These are phyloP conservation scores for Hypoxylon crocopeplum DNA, from an alignment of 495 filamentous ascomycete species.

Conservation along the genomic window DNA sequence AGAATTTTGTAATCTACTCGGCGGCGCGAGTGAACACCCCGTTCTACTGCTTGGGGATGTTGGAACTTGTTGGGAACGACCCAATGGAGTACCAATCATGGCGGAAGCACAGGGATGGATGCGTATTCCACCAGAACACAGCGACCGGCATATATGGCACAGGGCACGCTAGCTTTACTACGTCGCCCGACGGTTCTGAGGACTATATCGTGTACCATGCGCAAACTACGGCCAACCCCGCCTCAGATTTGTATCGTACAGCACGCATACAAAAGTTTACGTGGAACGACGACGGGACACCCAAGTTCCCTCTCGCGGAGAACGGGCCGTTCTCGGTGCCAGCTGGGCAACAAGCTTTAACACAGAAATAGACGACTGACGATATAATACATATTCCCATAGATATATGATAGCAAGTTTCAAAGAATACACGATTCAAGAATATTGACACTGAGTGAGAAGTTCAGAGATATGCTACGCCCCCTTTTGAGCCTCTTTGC, in stretches of 20 bases:
- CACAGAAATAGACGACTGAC: slow-evolving; percentile 6
- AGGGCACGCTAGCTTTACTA: slow-evolving; percentile 57
- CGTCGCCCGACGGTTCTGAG: slow-evolving; percentile 54
- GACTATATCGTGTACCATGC: slow-evolving; percentile 60
- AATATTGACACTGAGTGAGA: not conserved
- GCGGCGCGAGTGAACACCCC: slow-evolving; percentile 55
- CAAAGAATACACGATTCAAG: no score
- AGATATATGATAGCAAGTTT: not conserved
- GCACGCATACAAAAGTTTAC: slow-evolving; percentile 39
- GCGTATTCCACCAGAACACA: slow-evolving; percentile 59
- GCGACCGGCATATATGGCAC: slow-evolving; percentile 51
- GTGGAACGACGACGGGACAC: slow-evolving; percentile 41
- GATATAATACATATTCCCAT: not conserved
- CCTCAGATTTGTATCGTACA: slow-evolving; percentile 34
- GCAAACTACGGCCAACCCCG: slow-evolving; percentile 37
- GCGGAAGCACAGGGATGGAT: slow-evolving; percentile 52
- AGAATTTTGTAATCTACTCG: slow-evolving; percentile 56
- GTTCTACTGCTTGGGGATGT: slow-evolving; percentile 49
- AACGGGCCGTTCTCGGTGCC: slow-evolving; percentile 41
- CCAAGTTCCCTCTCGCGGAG: slow-evolving; percentile 39
- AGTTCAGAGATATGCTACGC: no score
- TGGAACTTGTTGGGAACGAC: slow-evolving; percentile 54
- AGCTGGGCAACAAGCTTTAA: slow-evolving; percentile 32
- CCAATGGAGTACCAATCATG: slow-evolving; percentile 58
- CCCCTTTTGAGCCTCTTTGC: no score